Evolutionary conservation across 1,139 yeast genomes (phyloP).

Genomic region (Meyerozyma guilliermondii): DNA sequence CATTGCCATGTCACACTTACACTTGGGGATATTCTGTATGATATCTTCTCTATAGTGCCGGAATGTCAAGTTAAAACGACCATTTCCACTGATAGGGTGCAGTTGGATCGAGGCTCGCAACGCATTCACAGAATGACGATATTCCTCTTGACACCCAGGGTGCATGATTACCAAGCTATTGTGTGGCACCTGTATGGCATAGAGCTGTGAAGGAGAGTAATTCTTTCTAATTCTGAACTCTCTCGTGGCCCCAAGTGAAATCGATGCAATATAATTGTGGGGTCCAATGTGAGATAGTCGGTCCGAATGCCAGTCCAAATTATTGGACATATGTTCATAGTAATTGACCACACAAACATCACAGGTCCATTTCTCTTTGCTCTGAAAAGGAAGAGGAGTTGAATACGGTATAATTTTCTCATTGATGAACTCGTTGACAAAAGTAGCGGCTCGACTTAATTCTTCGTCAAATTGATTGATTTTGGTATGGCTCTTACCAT

Average conservation of each 20-base stretch:
- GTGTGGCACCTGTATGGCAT: slow-evolving; percentile 57
- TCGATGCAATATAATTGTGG: slow-evolving; percentile 56
- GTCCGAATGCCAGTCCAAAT: slow-evolving; percentile 73
- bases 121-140: slow-evolving; percentile 38
- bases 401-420: slow-evolving; percentile 23
- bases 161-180: slow-evolving; percentile 66
- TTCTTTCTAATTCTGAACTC: slow-evolving; percentile 52
- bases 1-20: slow-evolving; percentile 46
- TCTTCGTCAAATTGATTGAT: slow-evolving; percentile 28
- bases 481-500: slow-evolving; percentile 25
- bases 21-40: slow-evolving; percentile 39
- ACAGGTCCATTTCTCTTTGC: slow-evolving; percentile 37
- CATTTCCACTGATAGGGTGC: slow-evolving; percentile 45
- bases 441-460: slow-evolving; percentile 33
- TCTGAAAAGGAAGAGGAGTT: slow-evolving; percentile 21
- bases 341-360: slow-evolving; percentile 53
- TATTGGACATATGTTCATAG: slow-evolving; percentile 43
- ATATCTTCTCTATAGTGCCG: slow-evolving; percentile 43
- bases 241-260: slow-evolving; percentile 64
- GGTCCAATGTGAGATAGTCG: slow-evolving; percentile 69
- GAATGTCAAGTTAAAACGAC: slow-evolving; percentile 60
- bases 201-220: slow-evolving; percentile 24
- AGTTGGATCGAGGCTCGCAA: slow-evolving; percentile 24
- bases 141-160: slow-evolving; percentile 72
- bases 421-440: slow-evolving; percentile 42